Base-by-base conservation (phyloP, 345 rosid genomes). In the Boechera divaricarpa region DNA sequence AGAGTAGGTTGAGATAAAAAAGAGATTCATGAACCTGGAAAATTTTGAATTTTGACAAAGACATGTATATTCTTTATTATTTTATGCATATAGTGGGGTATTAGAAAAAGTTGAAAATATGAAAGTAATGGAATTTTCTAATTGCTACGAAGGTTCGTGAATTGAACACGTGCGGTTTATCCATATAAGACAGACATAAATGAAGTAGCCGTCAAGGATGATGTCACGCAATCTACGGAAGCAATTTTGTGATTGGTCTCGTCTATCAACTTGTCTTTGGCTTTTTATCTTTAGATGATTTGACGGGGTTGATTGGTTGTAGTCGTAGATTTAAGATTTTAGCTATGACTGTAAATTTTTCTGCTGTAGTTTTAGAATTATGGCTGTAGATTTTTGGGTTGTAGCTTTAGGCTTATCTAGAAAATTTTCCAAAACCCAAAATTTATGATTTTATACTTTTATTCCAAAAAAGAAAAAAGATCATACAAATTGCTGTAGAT, bases 11-110 rank as follows among this genome's bases (percentile, higher is more conserved):
- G 62, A 29, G 63, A 56, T 39, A 5, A 18, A 26, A 52, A 66
- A 13, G 5, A 44, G 82, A 75, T 79, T 73, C 82, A 79, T 79
- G 82, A 73, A 79, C 75, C 66, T 79, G 44, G 70, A 73, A 67
- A 67, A 13, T 5, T 4, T n/a, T 16, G 5, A 28, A 63, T 56
- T 6, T 51, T 51, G 69, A 66, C 16, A 49, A 39, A 42, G 73
- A 78, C 49, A 5, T n/a, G 31, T n/a, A 29, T 47, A 70, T 38
- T 16, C 16, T 16, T 16, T 16, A 18, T 8, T 55, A 7, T 8
- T 70, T 26, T 45, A 67, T 10, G 39, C 12, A 13, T 48, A 2
- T 57, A 72, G 77, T 78, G 77, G 77, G 73, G 69, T 21, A 5
- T 44, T 26, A 32, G 24, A 66, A 78, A 78, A 59, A 36, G 24